phyloP scores from a whole-genome alignment of 2,329 filamentous ascomycete genomes.

The Claviceps pazoutovae region DNA sequence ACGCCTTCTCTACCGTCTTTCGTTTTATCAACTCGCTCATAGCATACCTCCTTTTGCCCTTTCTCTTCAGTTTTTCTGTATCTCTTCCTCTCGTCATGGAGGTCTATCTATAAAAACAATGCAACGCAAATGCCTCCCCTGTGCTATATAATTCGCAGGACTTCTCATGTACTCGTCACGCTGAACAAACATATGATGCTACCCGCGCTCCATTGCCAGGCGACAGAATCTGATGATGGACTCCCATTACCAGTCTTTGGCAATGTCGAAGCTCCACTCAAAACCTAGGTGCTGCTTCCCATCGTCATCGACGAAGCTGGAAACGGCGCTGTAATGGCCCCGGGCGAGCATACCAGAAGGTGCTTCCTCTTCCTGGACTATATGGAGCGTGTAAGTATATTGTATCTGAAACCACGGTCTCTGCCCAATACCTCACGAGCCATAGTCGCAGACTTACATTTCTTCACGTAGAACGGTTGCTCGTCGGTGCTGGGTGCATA shows the following conservation, averaged over 20 bases:
- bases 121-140: background rate
- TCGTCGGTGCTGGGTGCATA: slow-evolving; percentile 88
- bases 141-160: slow-evolving; percentile 4
- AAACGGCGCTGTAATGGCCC: slow-evolving; percentile 78
- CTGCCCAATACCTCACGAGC: background rate
- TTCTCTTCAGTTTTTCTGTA: background rate
- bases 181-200: slow-evolving; percentile 5
- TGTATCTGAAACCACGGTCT: background rate
- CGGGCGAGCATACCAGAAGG: slow-evolving; percentile 82
- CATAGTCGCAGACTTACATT: slow-evolving; percentile 49
- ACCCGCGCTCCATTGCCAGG: background rate
- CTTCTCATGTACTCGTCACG: slow-evolving; percentile 11
- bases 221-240: slow-evolving; percentile 3
- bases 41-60: background rate
- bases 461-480: slow-evolving; percentile 75
- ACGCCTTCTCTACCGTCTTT: background rate
- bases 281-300: slow-evolving; percentile 81
- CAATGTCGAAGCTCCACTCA: slow-evolving; percentile 92
- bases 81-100: background rate
- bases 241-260: slow-evolving; percentile 71
- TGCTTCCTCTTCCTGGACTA: slow-evolving; percentile 84
- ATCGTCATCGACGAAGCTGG: slow-evolving; percentile 91
- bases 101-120: background rate
- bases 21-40: background rate
- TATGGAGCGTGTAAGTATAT: background rate